phyloP scores from a whole-genome alignment of 345 rosid species.

The Hibiscus mutabilis region DNA sequence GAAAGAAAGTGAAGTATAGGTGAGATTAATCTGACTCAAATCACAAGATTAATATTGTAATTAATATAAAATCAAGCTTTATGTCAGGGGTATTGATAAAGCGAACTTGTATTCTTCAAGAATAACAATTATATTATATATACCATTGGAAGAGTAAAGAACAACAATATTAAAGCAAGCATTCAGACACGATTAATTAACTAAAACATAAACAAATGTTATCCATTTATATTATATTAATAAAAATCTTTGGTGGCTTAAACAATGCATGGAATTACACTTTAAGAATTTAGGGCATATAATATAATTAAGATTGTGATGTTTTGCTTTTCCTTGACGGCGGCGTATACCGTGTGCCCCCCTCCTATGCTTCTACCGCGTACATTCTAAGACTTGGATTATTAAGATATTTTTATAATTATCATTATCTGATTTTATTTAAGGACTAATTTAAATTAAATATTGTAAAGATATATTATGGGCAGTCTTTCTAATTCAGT shows the following conservation, averaged over 20 bases:
- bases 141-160: not conserved
- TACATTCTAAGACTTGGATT: slow-evolving; percentile 3
- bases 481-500: too few species aligned
- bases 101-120: not conserved
- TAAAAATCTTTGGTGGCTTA: not conserved
- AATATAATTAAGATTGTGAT: not conserved
- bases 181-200: not conserved
- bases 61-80: not conserved
- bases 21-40: not conserved
- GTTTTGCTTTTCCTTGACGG: slow-evolving; percentile 10
- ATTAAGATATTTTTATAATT: not conserved
- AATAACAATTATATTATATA: not conserved
- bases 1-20: not conserved
- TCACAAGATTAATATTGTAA: not conserved
- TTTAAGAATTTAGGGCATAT: not conserved
- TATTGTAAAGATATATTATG: too few species aligned
- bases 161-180: not conserved
- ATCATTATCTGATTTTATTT: too few species aligned
- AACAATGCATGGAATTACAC: not conserved
- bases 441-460: too few species aligned
- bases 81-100: not conserved
- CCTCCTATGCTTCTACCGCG: not conserved
- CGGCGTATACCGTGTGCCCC: slow-evolving; percentile 9
- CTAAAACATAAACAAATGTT: not conserved
- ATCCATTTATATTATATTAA: not conserved